These are phyloP conservation scores for Leptodermis oblonga DNA, from an alignment of 257 asterid genomes.

Conservation along the genomic window DNA sequence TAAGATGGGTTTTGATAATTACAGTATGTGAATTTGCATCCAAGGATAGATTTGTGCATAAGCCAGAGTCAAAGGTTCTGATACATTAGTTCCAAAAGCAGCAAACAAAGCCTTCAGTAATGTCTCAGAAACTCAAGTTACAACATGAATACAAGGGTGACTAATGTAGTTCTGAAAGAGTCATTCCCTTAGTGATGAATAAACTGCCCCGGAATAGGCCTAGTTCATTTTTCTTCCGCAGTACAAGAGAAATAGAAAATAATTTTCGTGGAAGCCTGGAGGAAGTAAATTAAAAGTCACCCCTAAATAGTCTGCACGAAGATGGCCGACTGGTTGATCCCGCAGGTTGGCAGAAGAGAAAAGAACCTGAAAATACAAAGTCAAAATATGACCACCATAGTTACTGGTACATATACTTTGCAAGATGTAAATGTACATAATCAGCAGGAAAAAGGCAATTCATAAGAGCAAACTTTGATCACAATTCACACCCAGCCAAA, in stretches of 20 bases:
- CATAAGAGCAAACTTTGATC: background rate
- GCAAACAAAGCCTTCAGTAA: background rate
- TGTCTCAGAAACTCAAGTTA: background rate
- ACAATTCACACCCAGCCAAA: background rate
- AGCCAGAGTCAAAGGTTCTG: too few relatives aligned
- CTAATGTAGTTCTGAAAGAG: background rate
- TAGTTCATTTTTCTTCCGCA: background rate
- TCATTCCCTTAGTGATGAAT: background rate
- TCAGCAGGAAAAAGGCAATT: too few relatives aligned
- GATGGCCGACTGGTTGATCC: conserved; percentile 57
- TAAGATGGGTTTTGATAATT: too few relatives aligned
- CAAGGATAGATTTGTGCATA: background rate
- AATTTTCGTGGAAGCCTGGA: background rate
- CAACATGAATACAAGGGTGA: too few relatives aligned
- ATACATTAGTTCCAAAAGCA: background rate
- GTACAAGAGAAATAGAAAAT: background rate
- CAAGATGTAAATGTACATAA: too few relatives aligned
- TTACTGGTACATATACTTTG: background rate
- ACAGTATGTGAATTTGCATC: background rate
- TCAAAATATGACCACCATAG: background rate
- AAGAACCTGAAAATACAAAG: conserved; percentile 50
- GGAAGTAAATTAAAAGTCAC: conserved; percentile 32
- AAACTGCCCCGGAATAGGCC: background rate
- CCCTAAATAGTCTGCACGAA: conserved; percentile 79
- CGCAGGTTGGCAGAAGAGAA: conserved; percentile 52